Base-by-base conservation (phyloP, 352 stramenopile species). In the Pythium vanterpoolii region DNA sequence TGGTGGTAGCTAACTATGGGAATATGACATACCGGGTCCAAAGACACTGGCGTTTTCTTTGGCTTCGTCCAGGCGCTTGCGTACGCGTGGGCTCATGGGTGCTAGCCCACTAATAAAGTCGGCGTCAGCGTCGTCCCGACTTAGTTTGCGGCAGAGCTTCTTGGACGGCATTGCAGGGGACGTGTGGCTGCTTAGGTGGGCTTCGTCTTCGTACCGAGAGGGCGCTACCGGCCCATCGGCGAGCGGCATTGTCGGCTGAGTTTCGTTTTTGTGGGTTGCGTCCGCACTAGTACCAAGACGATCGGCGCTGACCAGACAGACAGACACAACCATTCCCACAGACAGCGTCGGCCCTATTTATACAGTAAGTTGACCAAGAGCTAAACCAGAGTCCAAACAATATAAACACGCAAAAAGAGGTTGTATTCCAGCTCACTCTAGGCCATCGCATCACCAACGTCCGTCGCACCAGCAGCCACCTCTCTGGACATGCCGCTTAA, bases 31-130 rank as follows among this genome's bases (percentile, higher is more conserved):
- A 92, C 82, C 83, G 59, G 81, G 74, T 31, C 72, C 72, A 48
- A 90, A 90, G 33, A 91, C 73, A 50, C 56, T 88, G 42, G 77
- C 83, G 59, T 84, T 86, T 53, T 90, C 84, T 52, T 91, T 83
- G n/a, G 81, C 84, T 40, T 88, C 76, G 56, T 84, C 79, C 39
- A 93, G 69, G 13, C 79, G 75, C 55, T 80, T 88, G 27, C 81
- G 74, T 43, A 93, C 81, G 23, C 79, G 74, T 16, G 78, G 77
- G 57, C 79, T 88, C 52, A 69, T 68, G 1, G 74, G 59, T 16
- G 45, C 65, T 19, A 68, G 48, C 31, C 43, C 28, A 8, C n/a
- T 55, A 34, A 63, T 64, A 50, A 68, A 61, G 5, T 66, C 64
- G 0, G 47, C 42, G 30, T 60, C 60, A 7, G 10, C 36, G 36